Evolutionary conservation across 768 basidiomycete genomes (phyloP).

Genomic region (Melanogaster broomeanus): DNA sequence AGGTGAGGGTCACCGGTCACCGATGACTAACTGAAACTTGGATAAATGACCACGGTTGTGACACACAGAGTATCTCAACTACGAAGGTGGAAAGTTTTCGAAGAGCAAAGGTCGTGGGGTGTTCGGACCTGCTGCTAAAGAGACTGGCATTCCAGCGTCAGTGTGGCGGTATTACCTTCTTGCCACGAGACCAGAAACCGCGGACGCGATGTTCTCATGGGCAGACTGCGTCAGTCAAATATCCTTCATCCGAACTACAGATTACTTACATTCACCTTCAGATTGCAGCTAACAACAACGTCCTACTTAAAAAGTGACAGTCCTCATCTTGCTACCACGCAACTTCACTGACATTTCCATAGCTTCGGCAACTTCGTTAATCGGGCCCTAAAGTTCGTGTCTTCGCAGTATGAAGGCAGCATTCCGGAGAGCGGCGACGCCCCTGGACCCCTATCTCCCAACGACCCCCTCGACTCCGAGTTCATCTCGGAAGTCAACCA

Average conservation of each 20-base stretch:
- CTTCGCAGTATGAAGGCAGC: slow-evolving; percentile 76
- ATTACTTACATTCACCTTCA: slow-evolving; percentile 27
- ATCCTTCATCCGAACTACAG: background rate
- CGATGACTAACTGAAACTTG: background rate
- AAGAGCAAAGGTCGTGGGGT: slow-evolving; percentile 97
- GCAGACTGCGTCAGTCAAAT: slow-evolving; percentile 72
- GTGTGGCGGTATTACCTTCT: slow-evolving; percentile 98
- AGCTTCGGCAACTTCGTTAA: slow-evolving; percentile 99
- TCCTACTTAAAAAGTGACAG: slow-evolving; percentile 87
- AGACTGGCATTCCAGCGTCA: slow-evolving; percentile 89
- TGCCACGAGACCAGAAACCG: slow-evolving; percentile 89
- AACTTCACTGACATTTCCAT: background rate
- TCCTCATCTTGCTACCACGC: background rate
- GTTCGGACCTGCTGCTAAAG: slow-evolving; percentile 91
- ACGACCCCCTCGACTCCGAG: slow-evolving; percentile 64
- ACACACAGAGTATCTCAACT: slow-evolving; percentile 87
- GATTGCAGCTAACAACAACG: slow-evolving; percentile 91
- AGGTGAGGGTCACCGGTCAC: slow-evolving; percentile 47
- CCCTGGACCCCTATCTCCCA: slow-evolving; percentile 68
- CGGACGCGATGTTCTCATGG: slow-evolving; percentile 98
- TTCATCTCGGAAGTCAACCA: slow-evolving; percentile 82
- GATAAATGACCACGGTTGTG: background rate
- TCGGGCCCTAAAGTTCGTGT: slow-evolving; percentile 88
- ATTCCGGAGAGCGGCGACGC: slow-evolving; percentile 79
- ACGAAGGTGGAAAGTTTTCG: slow-evolving; percentile 98